Base-by-base conservation (phyloP, 192 early-diverging fungal species). In the Fimicolochytrium jonesii region DNA sequence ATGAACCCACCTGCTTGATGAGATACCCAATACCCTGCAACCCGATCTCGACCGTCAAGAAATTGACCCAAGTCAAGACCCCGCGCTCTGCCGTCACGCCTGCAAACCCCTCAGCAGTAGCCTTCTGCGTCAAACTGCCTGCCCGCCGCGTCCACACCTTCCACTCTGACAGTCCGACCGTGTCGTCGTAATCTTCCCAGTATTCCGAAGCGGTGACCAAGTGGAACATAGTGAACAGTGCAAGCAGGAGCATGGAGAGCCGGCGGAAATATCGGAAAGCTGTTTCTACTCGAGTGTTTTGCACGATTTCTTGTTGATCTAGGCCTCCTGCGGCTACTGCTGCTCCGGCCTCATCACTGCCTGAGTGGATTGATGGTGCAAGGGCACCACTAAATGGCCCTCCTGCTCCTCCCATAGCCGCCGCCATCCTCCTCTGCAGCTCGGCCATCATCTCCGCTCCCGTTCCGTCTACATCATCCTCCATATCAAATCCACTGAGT, bases 111-210 rank as follows among this genome's bases (percentile, higher is more conserved):
- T 50, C 48, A 4, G 20, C 23, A 30, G 30, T 17, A 3, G 17
- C 25, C 28, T 20, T 50, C 28, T 20, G 23, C 3, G 48, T 29
- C 26, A 50, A 30, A 13, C 25, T 15, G 3, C 20, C 48, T 25
- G 30, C 48, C 25, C 48, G 48, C 20, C 48, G 20, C 25, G 25
- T 15, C 6, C 15, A 15, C 25, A 50, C 15, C 30, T 25, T 50
- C 54, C 54, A 45, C 43, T 41, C 43, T 15, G 22, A 20, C 15
- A 32, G 20, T 18, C 20, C 57, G 17, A 22, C 11, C 41, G 17
- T 25, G 41, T 47, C 45, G 6, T 7, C 57, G 2, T 32, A 18
- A 59, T 59, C 57, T 20, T 32, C 57, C 57, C 22, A 37, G 39
- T 45, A 3, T 15, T 59, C 43, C 42, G n/a, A 23, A 5, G 42